These are phyloP conservation scores for Cymbopogon citratus DNA, from an alignment of 176 grass and related monocot species.

Conservation along the genomic window DNA sequence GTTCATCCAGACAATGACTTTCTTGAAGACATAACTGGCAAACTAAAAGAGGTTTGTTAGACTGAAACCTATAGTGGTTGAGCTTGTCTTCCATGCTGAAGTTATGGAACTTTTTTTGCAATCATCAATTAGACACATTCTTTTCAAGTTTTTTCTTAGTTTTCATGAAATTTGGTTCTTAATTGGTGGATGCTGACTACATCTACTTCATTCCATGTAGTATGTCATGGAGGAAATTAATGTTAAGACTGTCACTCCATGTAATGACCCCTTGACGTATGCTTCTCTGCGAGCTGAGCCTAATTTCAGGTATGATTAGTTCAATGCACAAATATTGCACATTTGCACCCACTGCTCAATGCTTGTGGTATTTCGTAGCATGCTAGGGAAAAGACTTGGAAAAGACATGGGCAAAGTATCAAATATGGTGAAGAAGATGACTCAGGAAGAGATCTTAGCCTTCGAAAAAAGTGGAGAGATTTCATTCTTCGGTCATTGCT, in stretches of 20 bases:
- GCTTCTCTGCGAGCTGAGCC: constrained; percentile 90
- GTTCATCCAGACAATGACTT: constrained; percentile 92
- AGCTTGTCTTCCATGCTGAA: neutral
- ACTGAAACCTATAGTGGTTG: neutral
- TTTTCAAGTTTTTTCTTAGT: neutral
- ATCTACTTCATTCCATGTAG: constrained; percentile 45
- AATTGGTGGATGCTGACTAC: constrained; percentile 12
- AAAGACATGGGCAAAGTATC: constrained; percentile 81
- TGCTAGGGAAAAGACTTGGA: constrained; percentile 92
- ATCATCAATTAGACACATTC: neutral
- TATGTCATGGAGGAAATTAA: constrained; percentile 99
- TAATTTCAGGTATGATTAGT: constrained; percentile 79
- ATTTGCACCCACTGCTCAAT: constrained; percentile 16
- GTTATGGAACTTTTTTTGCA: constrained; percentile 9
- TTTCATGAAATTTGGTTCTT: constrained; percentile 15
- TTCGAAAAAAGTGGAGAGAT: constrained; percentile 85
- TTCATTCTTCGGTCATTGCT: constrained; percentile 67
- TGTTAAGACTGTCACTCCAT: constrained; percentile 81
- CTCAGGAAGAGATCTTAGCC: constrained; percentile 73
- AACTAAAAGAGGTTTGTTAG: constrained; percentile 78
- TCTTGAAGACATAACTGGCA: constrained; percentile 91
- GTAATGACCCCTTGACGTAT: constrained; percentile 82
- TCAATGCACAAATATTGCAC: neutral
- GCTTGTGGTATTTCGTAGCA: constrained; percentile 35
- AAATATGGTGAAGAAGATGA: constrained; percentile 89